Conservation (phyloP, 2,329 filamentous ascomycete genomes). For the Ophiobolus disseminans region DNA sequence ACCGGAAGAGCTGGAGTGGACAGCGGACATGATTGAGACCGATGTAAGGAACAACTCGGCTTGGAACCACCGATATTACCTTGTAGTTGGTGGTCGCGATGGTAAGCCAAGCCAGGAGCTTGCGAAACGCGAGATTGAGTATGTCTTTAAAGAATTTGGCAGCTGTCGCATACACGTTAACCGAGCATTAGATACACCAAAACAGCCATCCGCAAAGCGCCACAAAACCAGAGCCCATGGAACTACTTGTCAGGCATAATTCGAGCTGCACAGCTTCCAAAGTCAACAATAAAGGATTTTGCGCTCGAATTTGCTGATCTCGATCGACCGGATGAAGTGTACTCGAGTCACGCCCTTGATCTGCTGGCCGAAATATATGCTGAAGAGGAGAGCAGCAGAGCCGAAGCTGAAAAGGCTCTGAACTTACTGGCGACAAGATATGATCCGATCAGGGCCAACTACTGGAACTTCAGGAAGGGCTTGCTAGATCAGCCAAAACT, state of each 20-base stretch:
- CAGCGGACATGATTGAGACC: slow-evolving; percentile 74
- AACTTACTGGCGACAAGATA: slow-evolving; percentile 80
- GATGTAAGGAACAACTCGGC: slow-evolving; percentile 97
- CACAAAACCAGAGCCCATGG: slow-evolving; percentile 95
- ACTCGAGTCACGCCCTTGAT: slow-evolving; percentile 71
- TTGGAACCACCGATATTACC: slow-evolving; percentile 95
- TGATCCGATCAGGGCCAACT: slow-evolving; percentile 88
- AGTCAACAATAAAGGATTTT: slow-evolving; percentile 61
- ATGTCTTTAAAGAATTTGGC: slow-evolving; percentile 38
- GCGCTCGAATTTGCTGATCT: slow-evolving; percentile 61
- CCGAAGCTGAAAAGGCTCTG: slow-evolving; percentile 73
- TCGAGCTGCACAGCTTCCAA: slow-evolving; percentile 65
- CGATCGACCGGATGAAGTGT: slow-evolving; percentile 59
- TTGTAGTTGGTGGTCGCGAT: slow-evolving; percentile 73
- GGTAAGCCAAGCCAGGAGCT: slow-evolving; percentile 58
- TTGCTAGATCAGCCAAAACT: slow-evolving; percentile 35
- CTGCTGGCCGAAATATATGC: slow-evolving; percentile 73
- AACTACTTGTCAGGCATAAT: slow-evolving; percentile 85
- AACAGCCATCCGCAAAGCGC: slow-evolving; percentile 76
- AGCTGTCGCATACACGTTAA: slow-evolving; percentile 24
- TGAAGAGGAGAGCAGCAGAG: slow-evolving; percentile 59
- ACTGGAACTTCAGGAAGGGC: slow-evolving; percentile 80
- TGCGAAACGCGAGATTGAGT: slow-evolving; percentile 77
- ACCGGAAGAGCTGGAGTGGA: slow-evolving; percentile 71
- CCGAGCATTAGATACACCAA: slow-evolving; percentile 59